phyloP scores from a whole-genome alignment of 164 flowering plant genomes.

The Magnolia sinica region DNA sequence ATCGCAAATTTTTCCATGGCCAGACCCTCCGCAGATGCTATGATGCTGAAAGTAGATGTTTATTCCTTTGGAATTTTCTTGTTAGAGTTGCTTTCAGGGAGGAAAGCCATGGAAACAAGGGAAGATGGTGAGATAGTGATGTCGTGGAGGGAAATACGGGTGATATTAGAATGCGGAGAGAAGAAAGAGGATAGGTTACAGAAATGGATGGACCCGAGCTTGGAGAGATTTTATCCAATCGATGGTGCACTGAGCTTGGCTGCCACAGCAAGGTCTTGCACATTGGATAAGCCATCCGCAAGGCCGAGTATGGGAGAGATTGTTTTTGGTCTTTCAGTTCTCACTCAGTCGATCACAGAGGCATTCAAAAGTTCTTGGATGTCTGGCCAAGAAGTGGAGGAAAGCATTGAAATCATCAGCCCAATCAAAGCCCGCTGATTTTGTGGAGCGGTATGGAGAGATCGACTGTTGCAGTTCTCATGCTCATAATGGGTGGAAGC shows the following conservation, averaged over 20 bases:
- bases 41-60: conserved; percentile 51
- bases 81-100: conserved; percentile 64
- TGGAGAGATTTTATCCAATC: conserved; percentile 40
- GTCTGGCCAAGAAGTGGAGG: conserved; percentile 37
- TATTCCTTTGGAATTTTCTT: conserved; percentile 63
- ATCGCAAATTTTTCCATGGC: conserved; percentile 59
- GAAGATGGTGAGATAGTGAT: conserved; percentile 45
- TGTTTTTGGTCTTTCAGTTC: conserved; percentile 57
- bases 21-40: conserved; percentile 23
- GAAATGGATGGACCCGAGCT: conserved; percentile 48
- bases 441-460: not conserved
- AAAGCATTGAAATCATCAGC: conserved; percentile 22
- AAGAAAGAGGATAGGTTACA: conserved; percentile 43
- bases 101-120: conserved; percentile 42
- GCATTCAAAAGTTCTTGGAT: conserved; percentile 41
- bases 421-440: conserved; percentile 49
- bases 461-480: not conserved
- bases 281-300: conserved; percentile 40
- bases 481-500: too few relatives aligned
- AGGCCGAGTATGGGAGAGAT: conserved; percentile 67
- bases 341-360: conserved; percentile 40
- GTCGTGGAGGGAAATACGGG: conserved; percentile 44
- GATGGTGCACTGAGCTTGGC: conserved; percentile 52
- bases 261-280: conserved; percentile 55
- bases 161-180: conserved; percentile 42